Percentiles rank a stretch among this genome's conserved stretches.
These are phyloP conservation scores for Termitomyces sp. DNA, from an alignment of 768 basidiomycete species.

Conservation along the genomic window DNA sequence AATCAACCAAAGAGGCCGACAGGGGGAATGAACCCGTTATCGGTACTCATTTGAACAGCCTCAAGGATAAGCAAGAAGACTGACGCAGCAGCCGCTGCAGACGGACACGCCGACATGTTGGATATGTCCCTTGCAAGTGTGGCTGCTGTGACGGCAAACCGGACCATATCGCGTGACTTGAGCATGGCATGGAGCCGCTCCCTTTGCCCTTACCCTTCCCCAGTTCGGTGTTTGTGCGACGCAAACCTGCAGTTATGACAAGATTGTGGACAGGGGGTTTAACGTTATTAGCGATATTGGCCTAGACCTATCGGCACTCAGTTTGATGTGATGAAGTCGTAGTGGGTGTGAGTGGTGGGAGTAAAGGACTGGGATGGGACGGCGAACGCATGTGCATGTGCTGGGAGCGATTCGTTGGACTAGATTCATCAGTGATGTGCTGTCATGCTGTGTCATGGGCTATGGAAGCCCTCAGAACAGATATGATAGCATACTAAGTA, in stretches of 20 bases:
- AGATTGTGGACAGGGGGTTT: too few species aligned
- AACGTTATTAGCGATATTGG: neutral
- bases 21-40: neutral
- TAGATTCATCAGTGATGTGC: neutral
- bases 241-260: neutral
- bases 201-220: neutral
- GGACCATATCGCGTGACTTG: neutral
- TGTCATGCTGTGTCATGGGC: neutral
- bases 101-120: slow-evolving; percentile 10
- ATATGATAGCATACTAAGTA: neutral
- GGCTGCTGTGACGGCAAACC: slow-evolving; percentile 5
- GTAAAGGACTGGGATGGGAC: neutral
- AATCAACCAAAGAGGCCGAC: neutral
- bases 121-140: slow-evolving; percentile 7
- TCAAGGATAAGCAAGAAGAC: slow-evolving; percentile 8
- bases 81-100: slow-evolving; percentile 8
- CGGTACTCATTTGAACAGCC: slow-evolving; percentile 5
- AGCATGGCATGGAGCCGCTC: neutral
- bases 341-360: neutral
- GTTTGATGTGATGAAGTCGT: neutral
- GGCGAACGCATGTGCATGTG: neutral
- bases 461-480: too few species aligned
- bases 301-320: neutral
- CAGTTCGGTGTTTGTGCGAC: neutral
- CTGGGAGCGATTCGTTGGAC: neutral